phyloP scores from a whole-genome alignment of 1,284 basidiomycete species.

The Cryptococcus sp. region DNA sequence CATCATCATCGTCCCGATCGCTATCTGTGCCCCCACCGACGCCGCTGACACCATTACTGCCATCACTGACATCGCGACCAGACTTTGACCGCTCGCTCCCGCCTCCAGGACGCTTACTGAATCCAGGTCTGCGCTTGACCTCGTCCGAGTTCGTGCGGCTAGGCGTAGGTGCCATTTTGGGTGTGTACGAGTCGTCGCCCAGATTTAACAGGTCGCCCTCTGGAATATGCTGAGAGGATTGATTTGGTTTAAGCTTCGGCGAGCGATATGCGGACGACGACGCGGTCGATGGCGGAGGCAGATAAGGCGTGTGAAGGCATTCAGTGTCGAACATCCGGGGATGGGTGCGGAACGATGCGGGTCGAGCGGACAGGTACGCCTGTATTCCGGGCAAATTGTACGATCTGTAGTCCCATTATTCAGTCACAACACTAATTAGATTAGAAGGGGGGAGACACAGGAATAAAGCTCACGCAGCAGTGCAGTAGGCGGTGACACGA shows the following conservation, averaged over 20 bases:
- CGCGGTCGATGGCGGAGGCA: slow-evolving; percentile 42
- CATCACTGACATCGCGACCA: slow-evolving; percentile 56
- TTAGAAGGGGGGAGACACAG: no score
- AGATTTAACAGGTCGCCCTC: slow-evolving; percentile 50
- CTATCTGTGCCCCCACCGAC: slow-evolving; percentile 30
- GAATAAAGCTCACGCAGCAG: slow-evolving; percentile 67
- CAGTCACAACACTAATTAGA: no score
- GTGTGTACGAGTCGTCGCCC: slow-evolving; percentile 18
- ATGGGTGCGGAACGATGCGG: slow-evolving; percentile 77
- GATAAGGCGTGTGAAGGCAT: slow-evolving; percentile 52
- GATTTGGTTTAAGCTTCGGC: slow-evolving; percentile 41
- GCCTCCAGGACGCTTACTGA: slow-evolving; percentile 47
- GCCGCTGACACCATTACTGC: slow-evolving; percentile 58
- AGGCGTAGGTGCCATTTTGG: slow-evolving; percentile 15
- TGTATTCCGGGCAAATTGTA: slow-evolving; percentile 84
- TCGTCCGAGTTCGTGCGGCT: slow-evolving; percentile 11
- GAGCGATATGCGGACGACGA: slow-evolving; percentile 21
- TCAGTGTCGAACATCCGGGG: slow-evolving; percentile 61
- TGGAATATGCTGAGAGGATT: slow-evolving; percentile 30
- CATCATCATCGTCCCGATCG: slow-evolving; percentile 52
- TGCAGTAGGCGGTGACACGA: slow-evolving; percentile 93
- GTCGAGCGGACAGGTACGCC: slow-evolving; percentile 82
- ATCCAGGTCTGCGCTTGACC: slow-evolving; percentile 44
- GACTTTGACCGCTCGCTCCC: slow-evolving; percentile 57
- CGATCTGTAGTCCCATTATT: slow-evolving; percentile 59